A percentile compares a stretch with the other conserved stretches of the same genome.
These are phyloP conservation scores for Grigorovia humatica DNA, from an alignment of 805 yeast species.

Conservation along the genomic window DNA sequence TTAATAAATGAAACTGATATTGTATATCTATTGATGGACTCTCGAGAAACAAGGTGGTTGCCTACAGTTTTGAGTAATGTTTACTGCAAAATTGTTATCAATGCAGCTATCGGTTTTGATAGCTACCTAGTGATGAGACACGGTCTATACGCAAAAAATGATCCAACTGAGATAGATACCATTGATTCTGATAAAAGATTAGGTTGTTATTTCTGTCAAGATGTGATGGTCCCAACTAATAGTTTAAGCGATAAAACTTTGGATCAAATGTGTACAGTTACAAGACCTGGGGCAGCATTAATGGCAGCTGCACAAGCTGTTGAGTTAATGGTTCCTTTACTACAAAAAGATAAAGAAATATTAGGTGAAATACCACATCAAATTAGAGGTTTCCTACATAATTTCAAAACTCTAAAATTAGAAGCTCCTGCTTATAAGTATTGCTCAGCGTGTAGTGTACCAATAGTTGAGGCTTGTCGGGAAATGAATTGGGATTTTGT, in stretches of 20 bases:
- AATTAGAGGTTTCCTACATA: conserved; percentile 71
- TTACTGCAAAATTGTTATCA: conserved; percentile 62
- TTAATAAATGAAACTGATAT: conserved; percentile 64
- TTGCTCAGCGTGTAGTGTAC: conserved; percentile 79
- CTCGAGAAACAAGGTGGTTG: conserved; percentile 95
- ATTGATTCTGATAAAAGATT: conserved; percentile 31
- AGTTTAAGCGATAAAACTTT: conserved; percentile 78
- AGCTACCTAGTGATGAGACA: conserved; percentile 91
- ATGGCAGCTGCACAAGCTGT: conserved; percentile 81
- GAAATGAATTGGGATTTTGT: conserved; percentile 75
- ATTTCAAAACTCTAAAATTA: conserved; percentile 53
- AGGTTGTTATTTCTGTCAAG: conserved; percentile 95
- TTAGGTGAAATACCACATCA: conserved; percentile 84
- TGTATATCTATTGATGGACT: conserved; percentile 77
- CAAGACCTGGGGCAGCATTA: conserved; percentile 91
- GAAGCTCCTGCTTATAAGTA: conserved; percentile 60
- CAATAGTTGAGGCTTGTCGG: conserved; percentile 43
- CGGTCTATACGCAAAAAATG: conserved; percentile 38
- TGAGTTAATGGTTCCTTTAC: conserved; percentile 62
- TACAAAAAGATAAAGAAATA: conserved; percentile 47
- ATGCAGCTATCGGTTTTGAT: conserved; percentile 93
- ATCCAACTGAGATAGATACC: conserved; percentile 7
- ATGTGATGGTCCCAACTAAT: conserved; percentile 88
- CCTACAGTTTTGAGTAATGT: conserved; percentile 77
- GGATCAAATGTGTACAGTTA: conserved; percentile 98